Conservation (phyloP, 768 basidiomycete species). For the Piloderma croceum region DNA sequence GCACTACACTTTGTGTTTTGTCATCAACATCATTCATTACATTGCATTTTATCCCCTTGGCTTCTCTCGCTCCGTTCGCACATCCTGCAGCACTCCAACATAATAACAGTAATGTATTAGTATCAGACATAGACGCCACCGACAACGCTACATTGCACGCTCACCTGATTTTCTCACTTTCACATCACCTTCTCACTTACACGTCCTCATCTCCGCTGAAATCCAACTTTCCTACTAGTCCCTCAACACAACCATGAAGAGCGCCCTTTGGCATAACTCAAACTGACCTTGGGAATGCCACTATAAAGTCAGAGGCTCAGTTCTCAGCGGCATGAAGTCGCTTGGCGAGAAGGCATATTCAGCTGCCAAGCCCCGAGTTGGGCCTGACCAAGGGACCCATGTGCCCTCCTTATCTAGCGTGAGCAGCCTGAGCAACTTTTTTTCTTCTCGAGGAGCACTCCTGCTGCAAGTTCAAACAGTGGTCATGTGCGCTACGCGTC, state of each 20-base stretch:
- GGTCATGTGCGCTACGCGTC: conserved; percentile 16
- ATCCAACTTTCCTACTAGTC: conserved; percentile 1
- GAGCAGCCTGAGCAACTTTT: conserved; percentile 29
- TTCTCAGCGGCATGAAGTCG: conserved; percentile 60
- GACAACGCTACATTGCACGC: conserved; percentile 6
- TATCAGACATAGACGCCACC: conserved; percentile 23
- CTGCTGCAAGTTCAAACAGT: conserved; percentile 40
- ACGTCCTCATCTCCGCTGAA: conserved; percentile 29
- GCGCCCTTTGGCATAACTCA: background rate
- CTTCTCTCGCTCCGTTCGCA: conserved; percentile 41
- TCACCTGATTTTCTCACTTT: conserved; percentile 55
- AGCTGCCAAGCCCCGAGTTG: conserved; percentile 36
- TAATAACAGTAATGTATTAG: conserved; percentile 31
- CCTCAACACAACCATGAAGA: too few species aligned
- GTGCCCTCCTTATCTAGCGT: conserved; percentile 18
- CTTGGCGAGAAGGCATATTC: conserved; percentile 56
- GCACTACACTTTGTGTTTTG: conserved; percentile 50
- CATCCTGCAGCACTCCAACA: conserved; percentile 22
- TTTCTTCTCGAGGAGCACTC: conserved; percentile 64
- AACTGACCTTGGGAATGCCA: conserved; percentile 38
- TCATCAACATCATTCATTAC: conserved; percentile 48
- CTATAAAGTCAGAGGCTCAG: conserved; percentile 55
- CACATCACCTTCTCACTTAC: conserved; percentile 59
- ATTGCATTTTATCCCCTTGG: conserved; percentile 44
- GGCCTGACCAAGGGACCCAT: conserved; percentile 5